Percentiles rank a stretch among this genome's conserved stretches.
phyloP scores from a whole-genome alignment of 768 basidiomycete species.

The Naganishia onofrii region DNA sequence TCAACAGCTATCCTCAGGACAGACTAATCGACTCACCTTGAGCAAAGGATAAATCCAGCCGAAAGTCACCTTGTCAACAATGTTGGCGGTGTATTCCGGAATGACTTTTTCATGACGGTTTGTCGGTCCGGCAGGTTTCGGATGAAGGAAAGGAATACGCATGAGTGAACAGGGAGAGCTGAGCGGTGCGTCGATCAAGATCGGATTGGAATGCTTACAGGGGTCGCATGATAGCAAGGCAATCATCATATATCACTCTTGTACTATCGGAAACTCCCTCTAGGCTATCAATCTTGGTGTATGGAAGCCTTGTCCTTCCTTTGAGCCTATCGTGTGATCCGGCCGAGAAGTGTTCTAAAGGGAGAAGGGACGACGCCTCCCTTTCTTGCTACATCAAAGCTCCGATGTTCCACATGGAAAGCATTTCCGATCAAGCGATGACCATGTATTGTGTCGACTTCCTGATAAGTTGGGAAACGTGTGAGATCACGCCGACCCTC shows the following conservation, averaged over 20 bases:
- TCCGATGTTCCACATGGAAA: too few relatives aligned
- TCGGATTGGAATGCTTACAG: background rate
- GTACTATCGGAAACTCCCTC: too few relatives aligned
- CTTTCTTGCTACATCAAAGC: background rate
- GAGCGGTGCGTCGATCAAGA: background rate
- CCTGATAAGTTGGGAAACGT: too few relatives aligned
- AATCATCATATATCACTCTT: background rate
- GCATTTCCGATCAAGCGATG: too few relatives aligned
- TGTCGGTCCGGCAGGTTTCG: constrained; percentile 1
- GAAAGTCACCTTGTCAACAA: constrained; percentile 20
- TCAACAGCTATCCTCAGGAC: background rate
- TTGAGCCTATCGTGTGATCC: background rate
- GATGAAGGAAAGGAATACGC: constrained; percentile 1
- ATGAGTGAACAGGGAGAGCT: background rate
- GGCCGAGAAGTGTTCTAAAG: background rate
- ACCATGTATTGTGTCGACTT: too few relatives aligned
- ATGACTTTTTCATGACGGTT: constrained; percentile 19
- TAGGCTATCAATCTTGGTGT: background rate
- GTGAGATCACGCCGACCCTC: background rate
- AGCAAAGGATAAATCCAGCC: constrained; percentile 28
- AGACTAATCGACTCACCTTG: constrained; percentile 11
- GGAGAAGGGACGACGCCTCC: background rate
- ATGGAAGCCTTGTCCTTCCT: background rate
- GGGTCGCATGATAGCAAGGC: background rate
- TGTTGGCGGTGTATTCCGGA: constrained; percentile 26